Evolutionary conservation across 1,284 basidiomycete species (phyloP).

Genomic region (Austroboletus niveus): DNA sequence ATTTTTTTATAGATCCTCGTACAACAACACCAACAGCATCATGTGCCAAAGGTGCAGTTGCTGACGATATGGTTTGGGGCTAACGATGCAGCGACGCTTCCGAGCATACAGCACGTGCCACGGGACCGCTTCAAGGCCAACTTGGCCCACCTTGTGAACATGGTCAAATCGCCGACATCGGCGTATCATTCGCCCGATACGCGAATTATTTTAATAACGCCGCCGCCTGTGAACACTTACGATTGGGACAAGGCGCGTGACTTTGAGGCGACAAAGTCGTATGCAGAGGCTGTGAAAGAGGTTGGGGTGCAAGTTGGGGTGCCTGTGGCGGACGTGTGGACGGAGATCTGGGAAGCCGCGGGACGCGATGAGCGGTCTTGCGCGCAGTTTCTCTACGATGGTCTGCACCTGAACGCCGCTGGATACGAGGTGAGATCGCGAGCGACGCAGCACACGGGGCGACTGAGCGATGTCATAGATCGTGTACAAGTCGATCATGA

Average conservation of each 20-base stretch:
- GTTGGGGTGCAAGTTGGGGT: constrained; percentile 56
- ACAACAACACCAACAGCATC: constrained; percentile 45
- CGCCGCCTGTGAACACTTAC: constrained; percentile 76
- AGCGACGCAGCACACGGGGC: neutral
- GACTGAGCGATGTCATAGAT: constrained; percentile 43
- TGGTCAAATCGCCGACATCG: constrained; percentile 62
- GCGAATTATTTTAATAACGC: constrained; percentile 76
- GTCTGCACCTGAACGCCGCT: constrained; percentile 70
- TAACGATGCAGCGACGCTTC: constrained; percentile 72
- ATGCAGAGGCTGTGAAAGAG: constrained; percentile 67
- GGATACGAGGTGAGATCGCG: constrained; percentile 60
- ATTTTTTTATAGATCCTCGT: constrained; percentile 48
- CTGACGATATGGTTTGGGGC: constrained; percentile 89
- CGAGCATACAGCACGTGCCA: constrained; percentile 68
- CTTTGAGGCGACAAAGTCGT: constrained; percentile 60
- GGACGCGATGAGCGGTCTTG: constrained; percentile 55
- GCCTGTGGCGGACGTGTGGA: constrained; percentile 71
- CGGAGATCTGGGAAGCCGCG: constrained; percentile 61
- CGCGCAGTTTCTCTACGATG: constrained; percentile 59
- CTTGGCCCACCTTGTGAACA: constrained; percentile 58
- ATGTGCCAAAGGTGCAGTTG: constrained; percentile 63
- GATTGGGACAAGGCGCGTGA: constrained; percentile 56
- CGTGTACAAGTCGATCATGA: constrained; percentile 60
- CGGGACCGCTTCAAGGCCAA: constrained; percentile 67
- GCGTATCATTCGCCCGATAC: constrained; percentile 72